phyloP scores from a whole-genome alignment of 805 yeast species.

The Maudiozyma turicensis region DNA sequence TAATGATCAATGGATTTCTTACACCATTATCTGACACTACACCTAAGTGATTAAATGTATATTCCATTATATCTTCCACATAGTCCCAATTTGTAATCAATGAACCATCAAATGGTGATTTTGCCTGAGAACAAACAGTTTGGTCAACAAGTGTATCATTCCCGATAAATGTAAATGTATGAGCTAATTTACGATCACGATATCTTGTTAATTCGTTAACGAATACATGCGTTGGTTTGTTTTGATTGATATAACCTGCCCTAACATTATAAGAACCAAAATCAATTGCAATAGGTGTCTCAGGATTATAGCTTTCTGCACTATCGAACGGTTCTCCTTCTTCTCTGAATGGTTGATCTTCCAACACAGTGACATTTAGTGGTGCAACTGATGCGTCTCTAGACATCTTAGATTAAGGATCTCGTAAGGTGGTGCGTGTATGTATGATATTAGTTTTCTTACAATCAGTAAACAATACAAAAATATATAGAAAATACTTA shows the following conservation, averaged over 20 bases:
- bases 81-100: constrained; percentile 89
- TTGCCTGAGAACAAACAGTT: constrained; percentile 54
- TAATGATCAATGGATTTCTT: constrained; percentile 70
- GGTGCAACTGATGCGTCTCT: constrained; percentile 25
- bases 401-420: constrained; percentile 7
- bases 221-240: constrained; percentile 50
- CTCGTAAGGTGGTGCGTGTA: background rate
- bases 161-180: constrained; percentile 66
- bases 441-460: background rate
- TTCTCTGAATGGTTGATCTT: constrained; percentile 25
- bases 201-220: constrained; percentile 62
- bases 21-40: constrained; percentile 46
- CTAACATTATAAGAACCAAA: constrained; percentile 59
- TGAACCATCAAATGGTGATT: constrained; percentile 80
- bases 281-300: constrained; percentile 78
- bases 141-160: constrained; percentile 70
- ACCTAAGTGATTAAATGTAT: constrained; percentile 69
- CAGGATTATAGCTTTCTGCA: constrained; percentile 22
- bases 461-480: background rate
- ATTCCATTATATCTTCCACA: constrained; percentile 74
- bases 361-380: constrained; percentile 16
- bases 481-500: too few species aligned
- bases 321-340: constrained; percentile 26
- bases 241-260: constrained; percentile 44
- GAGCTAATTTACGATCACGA: constrained; percentile 64